Conservation (phyloP, 441 rosid genomes). For the Gossypium schwendimanii region DNA sequence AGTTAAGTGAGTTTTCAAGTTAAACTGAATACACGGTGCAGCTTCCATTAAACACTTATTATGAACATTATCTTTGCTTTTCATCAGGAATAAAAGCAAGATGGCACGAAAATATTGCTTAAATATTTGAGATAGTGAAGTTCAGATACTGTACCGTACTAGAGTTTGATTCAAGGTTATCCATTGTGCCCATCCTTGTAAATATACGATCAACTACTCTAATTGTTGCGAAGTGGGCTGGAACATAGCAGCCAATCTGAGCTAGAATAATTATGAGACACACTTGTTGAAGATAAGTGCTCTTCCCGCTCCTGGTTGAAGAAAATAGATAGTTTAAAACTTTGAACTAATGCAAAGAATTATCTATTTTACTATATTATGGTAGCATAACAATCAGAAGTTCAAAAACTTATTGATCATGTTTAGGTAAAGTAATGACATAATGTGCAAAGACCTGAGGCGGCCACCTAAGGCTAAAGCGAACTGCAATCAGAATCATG, state of each 20-base stretch:
- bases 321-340: constrained; percentile 15
- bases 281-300: constrained; percentile 97
- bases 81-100: not conserved
- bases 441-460: not conserved
- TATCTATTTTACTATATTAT: not conserved
- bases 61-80: not conserved
- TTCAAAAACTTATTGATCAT: not conserved
- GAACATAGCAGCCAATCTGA: constrained; percentile 95
- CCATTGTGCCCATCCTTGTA: constrained; percentile 92
- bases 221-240: constrained; percentile 79
- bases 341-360: constrained; percentile 16
- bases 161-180: constrained; percentile 87
- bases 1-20: not conserved
- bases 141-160: constrained; percentile 59
- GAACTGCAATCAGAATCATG: not conserved
- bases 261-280: constrained; percentile 90
- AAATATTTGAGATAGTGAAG: constrained; percentile 2
- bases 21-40: not conserved
- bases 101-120: not conserved
- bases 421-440: not conserved
- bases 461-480: not conserved
- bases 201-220: constrained; percentile 88
- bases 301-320: constrained; percentile 90
- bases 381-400: not conserved
- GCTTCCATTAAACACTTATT: not conserved